Base-by-base conservation (phyloP, 2,329 filamentous ascomycete species). In the Stagonosporopsis chrysanthemi region DNA sequence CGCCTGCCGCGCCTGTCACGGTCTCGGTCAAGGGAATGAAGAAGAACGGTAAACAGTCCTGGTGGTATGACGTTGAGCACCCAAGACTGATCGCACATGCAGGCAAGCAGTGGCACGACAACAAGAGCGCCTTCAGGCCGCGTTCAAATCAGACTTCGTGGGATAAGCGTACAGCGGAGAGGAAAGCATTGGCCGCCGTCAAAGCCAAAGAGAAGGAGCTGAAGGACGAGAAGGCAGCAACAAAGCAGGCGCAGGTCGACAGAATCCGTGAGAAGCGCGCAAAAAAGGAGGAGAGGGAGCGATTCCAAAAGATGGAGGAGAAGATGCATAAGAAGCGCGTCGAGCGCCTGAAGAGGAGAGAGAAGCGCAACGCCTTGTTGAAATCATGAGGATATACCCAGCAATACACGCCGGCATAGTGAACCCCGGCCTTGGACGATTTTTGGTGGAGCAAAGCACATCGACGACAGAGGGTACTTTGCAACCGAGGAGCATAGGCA, bases 241-340 rank as follows among this genome's bases (percentile, higher is more conserved):
- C 38, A 31, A 31, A 63, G 51, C 72, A 97, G 91, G 84, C 85
- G 73, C 88, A 88, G 66, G 87, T 95, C 52, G 85, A 93, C 71
- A 84, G 84, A 11, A 90, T 98, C 73, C 93, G 90, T 71, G 92
- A 96, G 63, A 93, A 90, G 78, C 86, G 91, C 66, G 89, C 87
- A 19, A 90, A 89, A 49, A 98, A 97, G 84, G 93, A 92, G 70
- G 95, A 98, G 82, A 92, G 90, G 78, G 92, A 93, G 72, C 84
- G 94, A 66, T 98, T 94, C 75, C 91, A 92, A 77, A 91, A 93
- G 82, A 86, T 99, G 86, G 94, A 92, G 19, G 91, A 92, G 80
- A 98, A 95, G 82, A 98, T 99, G 95, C 94, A 98, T 81, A 88
- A 86, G 79, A 98, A 97, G 84, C 85, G 93, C 60, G 89, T 98